A percentile compares a stretch with the other conserved stretches of the same genome.
Evolutionary conservation across 306 rosid genomes (phyloP).

Genomic region (Ormosia semicastrata): DNA sequence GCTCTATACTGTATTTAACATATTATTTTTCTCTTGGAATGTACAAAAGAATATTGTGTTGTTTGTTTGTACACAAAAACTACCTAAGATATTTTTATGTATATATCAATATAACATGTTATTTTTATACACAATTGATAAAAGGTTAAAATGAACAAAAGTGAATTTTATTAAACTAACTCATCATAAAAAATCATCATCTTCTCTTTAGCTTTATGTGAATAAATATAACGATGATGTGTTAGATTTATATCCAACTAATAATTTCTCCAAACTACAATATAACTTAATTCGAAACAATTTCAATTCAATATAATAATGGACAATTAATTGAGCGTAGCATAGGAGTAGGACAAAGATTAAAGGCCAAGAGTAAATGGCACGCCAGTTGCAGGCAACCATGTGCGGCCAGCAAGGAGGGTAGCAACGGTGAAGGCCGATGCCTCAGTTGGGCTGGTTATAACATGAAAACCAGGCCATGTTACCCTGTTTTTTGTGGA

Average conservation of each 20-base stretch:
- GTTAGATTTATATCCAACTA: too few species aligned
- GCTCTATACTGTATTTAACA: too few species aligned
- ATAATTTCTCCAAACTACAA: constrained; percentile 23
- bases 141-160: too few species aligned
- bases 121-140: too few species aligned
- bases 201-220: too few species aligned
- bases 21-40: constrained; percentile 8
- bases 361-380: constrained; percentile 67
- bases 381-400: constrained; percentile 84
- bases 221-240: too few species aligned
- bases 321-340: neutral
- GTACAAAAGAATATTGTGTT: constrained; percentile 42
- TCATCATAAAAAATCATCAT: too few species aligned
- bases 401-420: constrained; percentile 69
- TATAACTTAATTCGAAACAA: constrained; percentile 14
- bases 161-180: too few species aligned
- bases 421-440: constrained; percentile 48
- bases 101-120: too few species aligned
- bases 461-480: constrained; percentile 70
- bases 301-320: neutral
- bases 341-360: neutral
- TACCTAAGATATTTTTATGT: too few species aligned
- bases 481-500: constrained; percentile 51
- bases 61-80: constrained; percentile 19
- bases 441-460: constrained; percentile 49